A percentile compares a stretch with the other conserved stretches of the same genome.
Conservation (phyloP, 345 rosid species). For the Salix exigua region DNA sequence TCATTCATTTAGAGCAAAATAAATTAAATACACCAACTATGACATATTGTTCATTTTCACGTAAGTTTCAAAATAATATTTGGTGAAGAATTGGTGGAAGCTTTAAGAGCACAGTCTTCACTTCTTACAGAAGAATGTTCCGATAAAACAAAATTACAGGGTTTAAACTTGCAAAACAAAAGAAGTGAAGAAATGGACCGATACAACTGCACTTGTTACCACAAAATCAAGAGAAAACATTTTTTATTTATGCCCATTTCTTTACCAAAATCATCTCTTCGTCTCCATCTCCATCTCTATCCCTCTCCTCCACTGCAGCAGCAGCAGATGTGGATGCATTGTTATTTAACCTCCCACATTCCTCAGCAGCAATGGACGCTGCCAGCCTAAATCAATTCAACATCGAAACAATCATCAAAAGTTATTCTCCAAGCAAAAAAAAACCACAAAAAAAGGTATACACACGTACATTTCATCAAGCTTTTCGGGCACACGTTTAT, state of each 20-base stretch:
- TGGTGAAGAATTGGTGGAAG: background rate
- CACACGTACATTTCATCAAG: slow-evolving; percentile 59
- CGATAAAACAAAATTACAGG: background rate
- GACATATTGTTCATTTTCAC: background rate
- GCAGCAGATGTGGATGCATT: slow-evolving; percentile 48
- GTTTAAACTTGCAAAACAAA: background rate
- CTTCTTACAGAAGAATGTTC: background rate
- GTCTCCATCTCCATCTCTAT: slow-evolving; percentile 46
- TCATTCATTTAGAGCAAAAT: slow-evolving; percentile 42
- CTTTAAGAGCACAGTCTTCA: background rate
- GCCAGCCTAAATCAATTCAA: slow-evolving; percentile 54
- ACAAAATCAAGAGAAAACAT: background rate
- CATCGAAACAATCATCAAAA: slow-evolving; percentile 13
- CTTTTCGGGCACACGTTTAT: slow-evolving; percentile 42
- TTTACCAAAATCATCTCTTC: slow-evolving; percentile 42
- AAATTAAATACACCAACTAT: background rate
- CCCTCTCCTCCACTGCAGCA: slow-evolving; percentile 36
- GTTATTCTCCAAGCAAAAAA: background rate
- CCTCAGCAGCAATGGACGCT: slow-evolving; percentile 66
- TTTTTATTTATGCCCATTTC: too few relatives aligned
- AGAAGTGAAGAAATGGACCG: background rate
- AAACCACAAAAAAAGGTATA: slow-evolving; percentile 2
- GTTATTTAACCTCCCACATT: slow-evolving; percentile 24
- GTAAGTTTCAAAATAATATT: background rate
- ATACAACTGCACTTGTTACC: background rate